phyloP scores from a whole-genome alignment of 176 grass and related monocot species.

The Pontederia crassipes region DNA sequence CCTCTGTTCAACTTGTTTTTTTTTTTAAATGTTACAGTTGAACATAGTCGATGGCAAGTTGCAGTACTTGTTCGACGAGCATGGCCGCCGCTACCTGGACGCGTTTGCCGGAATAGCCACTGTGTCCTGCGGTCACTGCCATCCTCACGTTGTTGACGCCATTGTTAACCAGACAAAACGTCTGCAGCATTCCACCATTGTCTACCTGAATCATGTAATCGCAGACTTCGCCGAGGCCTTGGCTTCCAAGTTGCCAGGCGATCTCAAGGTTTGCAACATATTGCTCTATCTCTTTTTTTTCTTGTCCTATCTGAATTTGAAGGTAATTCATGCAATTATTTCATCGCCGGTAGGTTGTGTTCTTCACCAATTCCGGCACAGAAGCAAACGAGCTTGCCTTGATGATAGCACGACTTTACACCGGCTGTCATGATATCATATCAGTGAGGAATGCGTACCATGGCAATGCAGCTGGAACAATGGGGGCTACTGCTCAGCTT shows the following conservation, averaged over 20 bases:
- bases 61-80: constrained; percentile 84
- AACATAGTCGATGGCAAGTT: constrained; percentile 86
- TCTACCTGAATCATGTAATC: constrained; percentile 73
- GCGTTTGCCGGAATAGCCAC: constrained; percentile 88
- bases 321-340: no score
- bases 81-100: constrained; percentile 55
- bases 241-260: constrained; percentile 59
- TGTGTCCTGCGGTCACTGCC: constrained; percentile 75
- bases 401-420: constrained; percentile 74
- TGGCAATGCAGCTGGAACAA: constrained; percentile 66
- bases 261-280: constrained; percentile 39
- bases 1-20: background rate
- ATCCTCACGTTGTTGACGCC: constrained; percentile 61
- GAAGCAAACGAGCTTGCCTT: constrained; percentile 88
- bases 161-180: constrained; percentile 44
- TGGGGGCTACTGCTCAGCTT: constrained; percentile 79
- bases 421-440: constrained; percentile 71
- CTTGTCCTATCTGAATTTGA: no score
- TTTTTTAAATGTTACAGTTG: constrained; percentile 23
- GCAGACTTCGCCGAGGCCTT: constrained; percentile 82
- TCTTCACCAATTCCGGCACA: constrained; percentile 93
- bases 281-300: no score
- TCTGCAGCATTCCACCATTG: constrained; percentile 74
- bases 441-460: constrained; percentile 82
- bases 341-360: constrained; percentile 33